Conservation (phyloP, 2,329 filamentous ascomycete genomes). For the Aureobasidium sp. region DNA sequence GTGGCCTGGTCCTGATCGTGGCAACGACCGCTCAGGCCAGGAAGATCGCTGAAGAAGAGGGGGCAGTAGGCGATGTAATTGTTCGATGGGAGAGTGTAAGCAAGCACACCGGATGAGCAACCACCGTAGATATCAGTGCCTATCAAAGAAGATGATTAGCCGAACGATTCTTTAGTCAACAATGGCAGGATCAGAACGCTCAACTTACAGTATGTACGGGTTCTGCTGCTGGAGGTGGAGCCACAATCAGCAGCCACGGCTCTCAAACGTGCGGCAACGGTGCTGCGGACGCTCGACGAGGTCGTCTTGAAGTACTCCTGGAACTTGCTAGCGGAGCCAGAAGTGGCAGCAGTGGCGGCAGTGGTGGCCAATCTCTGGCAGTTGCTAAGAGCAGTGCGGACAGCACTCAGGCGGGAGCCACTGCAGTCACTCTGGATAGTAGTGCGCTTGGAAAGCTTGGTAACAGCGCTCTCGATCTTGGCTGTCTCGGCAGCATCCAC, state of each 20-base stretch:
- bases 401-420: conserved; percentile 38
- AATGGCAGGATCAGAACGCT: no score
- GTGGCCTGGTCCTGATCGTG: conserved; percentile 60
- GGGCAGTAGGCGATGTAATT: conserved; percentile 57
- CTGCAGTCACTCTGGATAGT: conserved; percentile 50
- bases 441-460: conserved; percentile 43
- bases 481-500: conserved; percentile 52
- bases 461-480: conserved; percentile 42
- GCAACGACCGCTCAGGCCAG: conserved; percentile 45
- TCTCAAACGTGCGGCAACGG: conserved; percentile 47
- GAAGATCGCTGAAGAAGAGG: conserved; percentile 51
- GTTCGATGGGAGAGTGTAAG: conserved; percentile 52
- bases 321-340: conserved; percentile 45
- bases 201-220: conserved; percentile 48
- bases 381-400: conserved; percentile 47
- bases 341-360: conserved; percentile 47
- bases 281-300: conserved; percentile 37
- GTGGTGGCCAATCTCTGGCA: conserved; percentile 48
- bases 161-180: background rate
- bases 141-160: background rate
- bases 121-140: conserved; percentile 45
- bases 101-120: conserved; percentile 49
- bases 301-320: conserved; percentile 60
- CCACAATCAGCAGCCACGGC: conserved; percentile 51
- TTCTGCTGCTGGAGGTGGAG: conserved; percentile 42